Evolutionary conservation across 768 basidiomycete genomes (phyloP), one percentile per base, ranked within the genome.

Genomic region (Clitopilus hobsonii): DNA sequence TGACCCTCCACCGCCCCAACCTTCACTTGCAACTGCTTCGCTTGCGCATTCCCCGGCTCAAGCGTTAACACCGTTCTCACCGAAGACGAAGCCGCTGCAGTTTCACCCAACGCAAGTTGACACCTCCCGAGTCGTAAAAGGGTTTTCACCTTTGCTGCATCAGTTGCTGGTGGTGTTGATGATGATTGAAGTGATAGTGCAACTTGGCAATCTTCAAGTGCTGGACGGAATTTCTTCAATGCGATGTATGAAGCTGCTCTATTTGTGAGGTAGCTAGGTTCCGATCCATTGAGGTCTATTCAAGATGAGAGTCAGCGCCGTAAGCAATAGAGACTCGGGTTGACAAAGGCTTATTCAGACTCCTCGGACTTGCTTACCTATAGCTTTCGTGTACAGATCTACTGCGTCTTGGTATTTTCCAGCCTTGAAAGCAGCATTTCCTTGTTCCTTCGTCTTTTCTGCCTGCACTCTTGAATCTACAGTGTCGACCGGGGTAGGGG

Each of bases 191-290:
- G 73, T 0, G 81, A 69, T 0, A 81, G 77, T 3, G 91, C 92
- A 29, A 75, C 75, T 66, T 91, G 91, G 63, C 91, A 94, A 64
- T 95, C 92, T 30, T 77, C 78, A 16, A 94, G 74, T 0, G 93
- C 93, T 0, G 74, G 71, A 27, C 83, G 77, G 76, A 88, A 94
- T 28, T 82, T 82, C 65, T 93, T 92, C 51, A 89, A 65, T 0
- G 84, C 82, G 82, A 95, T 94, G 65, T 86, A 82, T 1, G 91
- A 86, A 0, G 93, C 92, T 0, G 93, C 92, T 25, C 92, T 84
- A 67, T 95, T 95, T 0, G 91, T 90, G 58, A 87, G 74, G 64
- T 88, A 94, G 2, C 88, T 78, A 0, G 91, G 83, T 67, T 94
- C 88, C 3, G 73, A 61, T 0, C 84, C 69, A 56, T 83, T 83